Evolutionary conservation across 768 basidiomycete genomes (phyloP), one percentile per base, ranked within the genome.

Genomic region (Macrolepiota fuliginosa): DNA sequence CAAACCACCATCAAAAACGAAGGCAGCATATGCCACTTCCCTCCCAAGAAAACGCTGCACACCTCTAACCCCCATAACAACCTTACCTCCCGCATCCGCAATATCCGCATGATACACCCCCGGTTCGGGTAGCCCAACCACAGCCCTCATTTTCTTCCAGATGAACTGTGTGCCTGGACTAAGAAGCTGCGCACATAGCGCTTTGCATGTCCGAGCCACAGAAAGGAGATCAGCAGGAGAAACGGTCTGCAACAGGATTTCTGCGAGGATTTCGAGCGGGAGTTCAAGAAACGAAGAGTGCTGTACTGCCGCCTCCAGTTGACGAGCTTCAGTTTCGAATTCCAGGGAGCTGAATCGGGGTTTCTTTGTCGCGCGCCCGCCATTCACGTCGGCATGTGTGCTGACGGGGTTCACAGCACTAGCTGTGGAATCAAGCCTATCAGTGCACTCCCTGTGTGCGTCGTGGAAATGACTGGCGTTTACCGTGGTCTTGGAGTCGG

Each of bases 251-350:
- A 83, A 69, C 19, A 90, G 79, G 52, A 90, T 80, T 66, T 89
- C 88, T 3, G 84, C 82, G 5, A 90, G 69, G 13, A 91, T 74
- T 66, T 91, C 90, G 42, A 87, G 68, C 11, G 90, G 89, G 3
- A 90, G 15, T 17, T 45, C 5, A 19, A 45, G n/a, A 17, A 40
- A 11, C 11, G 39, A 17, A 40, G 39, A 12, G 39, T 40, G 39
- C 4, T 15, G 13, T 1, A 19, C 17, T 19, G 42, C 9, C 4
- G 42, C 19, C 15, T 45, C 42, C 7, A 15, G n/a, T 17, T 6
- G 19, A n/a, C 17, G 42, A 19, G 42, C 3, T 40, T 17, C 12
- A 40, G 39, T 15, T 15, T 40, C 15, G 3, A 17, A 40, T 17
- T n/a, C 15, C 19, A 10, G 6, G 19, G n/a, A 22, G 7, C 19